Percentiles rank a stretch among this genome's conserved stretches.
Conservation (phyloP, 257 asterid genomes). For the Salvia splendens region DNA sequence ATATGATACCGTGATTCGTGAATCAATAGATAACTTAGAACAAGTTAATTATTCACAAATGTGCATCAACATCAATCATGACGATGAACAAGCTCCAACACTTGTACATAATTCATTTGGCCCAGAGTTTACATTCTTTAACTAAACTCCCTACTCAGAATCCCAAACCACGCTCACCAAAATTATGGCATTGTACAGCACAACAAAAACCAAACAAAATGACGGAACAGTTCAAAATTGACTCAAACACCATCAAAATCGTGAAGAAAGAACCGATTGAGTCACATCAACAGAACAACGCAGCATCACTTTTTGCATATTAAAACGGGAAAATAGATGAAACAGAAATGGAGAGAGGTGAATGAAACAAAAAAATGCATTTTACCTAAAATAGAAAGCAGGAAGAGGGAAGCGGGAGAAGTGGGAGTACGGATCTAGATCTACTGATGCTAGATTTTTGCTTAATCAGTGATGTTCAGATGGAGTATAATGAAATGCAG, state of each 20-base stretch:
- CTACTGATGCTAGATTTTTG: constrained; percentile 31
- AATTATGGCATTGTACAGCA: neutral
- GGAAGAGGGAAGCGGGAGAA: constrained; percentile 20
- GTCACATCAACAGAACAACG: neutral
- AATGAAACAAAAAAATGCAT: neutral
- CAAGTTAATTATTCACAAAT: constrained; percentile 1
- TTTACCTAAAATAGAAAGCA: constrained; percentile 32
- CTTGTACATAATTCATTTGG: constrained; percentile 10
- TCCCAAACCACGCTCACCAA: constrained; percentile 22
- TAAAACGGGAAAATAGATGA: no score
- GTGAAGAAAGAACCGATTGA: neutral
- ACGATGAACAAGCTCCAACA: constrained; percentile 10
- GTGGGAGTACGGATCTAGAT: constrained; percentile 42
- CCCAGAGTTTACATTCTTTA: neutral
- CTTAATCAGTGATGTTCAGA: constrained; percentile 29
- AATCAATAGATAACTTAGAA: neutral
- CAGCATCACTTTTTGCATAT: neutral
- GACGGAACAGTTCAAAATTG: constrained; percentile 13
- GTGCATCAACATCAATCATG: constrained; percentile 23
- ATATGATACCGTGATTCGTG: neutral
- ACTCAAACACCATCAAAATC: constrained; percentile 12
- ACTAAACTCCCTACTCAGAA: neutral
- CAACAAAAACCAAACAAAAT: neutral
- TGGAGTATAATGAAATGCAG: constrained; percentile 1
- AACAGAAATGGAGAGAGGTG: neutral